Evolutionary conservation across 371 early-diverging fungal genomes (phyloP), one percentile per base, ranked within the genome.

Genomic region (Mucor sp.): DNA sequence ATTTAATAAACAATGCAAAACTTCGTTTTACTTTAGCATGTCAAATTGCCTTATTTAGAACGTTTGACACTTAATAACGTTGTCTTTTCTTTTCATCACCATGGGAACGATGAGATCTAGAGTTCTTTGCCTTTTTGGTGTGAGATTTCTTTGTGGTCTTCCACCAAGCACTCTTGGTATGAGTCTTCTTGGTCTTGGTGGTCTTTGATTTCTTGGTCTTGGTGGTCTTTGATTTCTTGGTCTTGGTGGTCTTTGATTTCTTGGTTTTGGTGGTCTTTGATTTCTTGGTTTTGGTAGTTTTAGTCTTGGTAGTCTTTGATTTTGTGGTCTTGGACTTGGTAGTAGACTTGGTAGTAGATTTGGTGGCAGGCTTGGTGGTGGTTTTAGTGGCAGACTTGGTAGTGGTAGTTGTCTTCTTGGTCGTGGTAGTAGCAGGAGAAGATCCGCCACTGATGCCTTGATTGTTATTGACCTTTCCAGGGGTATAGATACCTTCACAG

Each of bases 401-500:
- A 21, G 27, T 7, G 33, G 58, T 58, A 12, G 47, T 47, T 11
- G 56, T 64, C 39, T 23, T 37, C n/a, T 32, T 44, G 8, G 58
- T 35, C 12, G 66, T 59, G 32, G 44, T 28, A 6, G 12, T 48
- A 12, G 4, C 25, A 4, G 19, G 9, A n/a, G 50, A 32, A 21
- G 67, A 59, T 23, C 67, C 63, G 56, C 60, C 63, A 15, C 43
- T 27, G 44, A 72, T 25, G 6, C 72, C 72, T 65, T 72, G 72
- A 15, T 65, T 63, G 17, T 60, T 37, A 25, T 73, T 73, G 4
- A 58, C 35, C 23, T 67, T 68, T 25, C 71, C 74, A 41, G 65
- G 65, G 5, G 70, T 74, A 58, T 71, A 71, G 19, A 75, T 69
- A 14, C 75, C 75, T 11, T 8, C 56, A 47, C 75, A 75, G 30